These are phyloP conservation scores for Auxenochlorella pyrenoidosa DNA, from an alignment of 139 green algal species.

Conservation along the genomic window DNA sequence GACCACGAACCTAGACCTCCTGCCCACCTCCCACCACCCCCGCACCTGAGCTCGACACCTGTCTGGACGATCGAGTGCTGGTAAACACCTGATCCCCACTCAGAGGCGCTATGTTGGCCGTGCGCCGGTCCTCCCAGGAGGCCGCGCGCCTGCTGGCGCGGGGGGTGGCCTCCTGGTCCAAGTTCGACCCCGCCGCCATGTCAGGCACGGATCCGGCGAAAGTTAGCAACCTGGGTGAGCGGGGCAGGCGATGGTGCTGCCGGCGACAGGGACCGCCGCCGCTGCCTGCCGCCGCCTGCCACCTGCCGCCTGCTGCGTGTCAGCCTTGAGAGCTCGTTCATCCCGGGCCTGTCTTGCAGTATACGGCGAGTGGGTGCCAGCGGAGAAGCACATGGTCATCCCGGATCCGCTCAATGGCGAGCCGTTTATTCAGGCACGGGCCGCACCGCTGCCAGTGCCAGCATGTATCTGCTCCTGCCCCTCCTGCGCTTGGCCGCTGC, in stretches of 20 bases:
- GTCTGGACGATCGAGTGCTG: too few species aligned
- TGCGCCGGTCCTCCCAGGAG: not conserved
- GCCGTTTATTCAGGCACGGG: slow-evolving; percentile 60
- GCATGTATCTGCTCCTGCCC: not conserved
- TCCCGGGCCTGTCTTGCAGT: slow-evolving; percentile 60
- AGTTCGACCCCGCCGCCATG: slow-evolving; percentile 65
- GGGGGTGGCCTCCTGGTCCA: slow-evolving; percentile 62
- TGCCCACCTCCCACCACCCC: too few species aligned
- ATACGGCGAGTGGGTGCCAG: slow-evolving; percentile 69
- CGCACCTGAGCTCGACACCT: too few species aligned
- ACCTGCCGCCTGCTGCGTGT: not conserved
- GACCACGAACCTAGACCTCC: too few species aligned
- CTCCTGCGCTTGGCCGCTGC: too few species aligned
- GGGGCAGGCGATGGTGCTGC: not conserved
- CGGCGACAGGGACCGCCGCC: not conserved
- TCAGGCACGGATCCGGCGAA: slow-evolving; percentile 57
- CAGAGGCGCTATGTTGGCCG: not conserved
- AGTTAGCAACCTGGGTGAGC: slow-evolving; percentile 72
- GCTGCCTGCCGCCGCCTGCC: not conserved
- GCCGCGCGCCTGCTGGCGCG: slow-evolving; percentile 1
- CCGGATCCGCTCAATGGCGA: slow-evolving; percentile 87
- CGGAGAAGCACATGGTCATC: slow-evolving; percentile 60
- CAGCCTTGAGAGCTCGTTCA: not conserved
- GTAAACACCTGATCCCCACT: too few species aligned
- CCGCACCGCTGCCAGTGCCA: not conserved